Evolutionary conservation across 164 flowering plant species (phyloP).

Genomic region (Chloranthus sessilifolius): DNA sequence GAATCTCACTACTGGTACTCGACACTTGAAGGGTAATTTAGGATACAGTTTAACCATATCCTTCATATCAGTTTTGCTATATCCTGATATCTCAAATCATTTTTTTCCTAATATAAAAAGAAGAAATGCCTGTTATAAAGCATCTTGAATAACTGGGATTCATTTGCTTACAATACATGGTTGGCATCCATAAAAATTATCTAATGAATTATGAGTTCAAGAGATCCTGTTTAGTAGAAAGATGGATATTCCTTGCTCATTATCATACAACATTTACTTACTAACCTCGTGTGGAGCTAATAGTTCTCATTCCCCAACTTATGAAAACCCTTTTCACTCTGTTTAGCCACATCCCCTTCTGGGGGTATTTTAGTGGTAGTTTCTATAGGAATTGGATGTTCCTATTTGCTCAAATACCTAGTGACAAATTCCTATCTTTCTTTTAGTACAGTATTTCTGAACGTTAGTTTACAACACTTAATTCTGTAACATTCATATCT

Average conservation of each 20-base stretch:
- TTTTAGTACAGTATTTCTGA: neutral
- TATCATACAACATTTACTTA: neutral
- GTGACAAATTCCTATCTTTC: neutral
- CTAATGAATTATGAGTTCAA: slow-evolving; percentile 5
- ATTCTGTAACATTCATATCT: no score
- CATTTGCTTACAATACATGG: no score
- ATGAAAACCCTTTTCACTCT: neutral
- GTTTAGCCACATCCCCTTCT: neutral
- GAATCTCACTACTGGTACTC: no score
- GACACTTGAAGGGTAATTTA: no score
- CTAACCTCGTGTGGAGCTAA: neutral
- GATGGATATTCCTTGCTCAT: slow-evolving; percentile 3
- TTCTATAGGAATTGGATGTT: neutral
- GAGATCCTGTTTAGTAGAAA: slow-evolving; percentile 3
- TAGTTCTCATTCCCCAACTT: slow-evolving; percentile 1
- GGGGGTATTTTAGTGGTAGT: neutral
- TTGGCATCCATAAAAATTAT: slow-evolving; percentile 2
- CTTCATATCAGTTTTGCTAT: no score
- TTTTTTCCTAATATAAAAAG: no score
- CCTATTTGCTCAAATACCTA: slow-evolving; percentile 3
- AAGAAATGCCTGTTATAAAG: no score
- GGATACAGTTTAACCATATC: no score
- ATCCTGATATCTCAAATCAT: no score
- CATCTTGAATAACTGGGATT: slow-evolving; percentile 1
- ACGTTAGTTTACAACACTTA: no score